These are phyloP conservation scores for Saprolegnia diclina DNA, from an alignment of 352 stramenopile species.

Conservation along the genomic window DNA sequence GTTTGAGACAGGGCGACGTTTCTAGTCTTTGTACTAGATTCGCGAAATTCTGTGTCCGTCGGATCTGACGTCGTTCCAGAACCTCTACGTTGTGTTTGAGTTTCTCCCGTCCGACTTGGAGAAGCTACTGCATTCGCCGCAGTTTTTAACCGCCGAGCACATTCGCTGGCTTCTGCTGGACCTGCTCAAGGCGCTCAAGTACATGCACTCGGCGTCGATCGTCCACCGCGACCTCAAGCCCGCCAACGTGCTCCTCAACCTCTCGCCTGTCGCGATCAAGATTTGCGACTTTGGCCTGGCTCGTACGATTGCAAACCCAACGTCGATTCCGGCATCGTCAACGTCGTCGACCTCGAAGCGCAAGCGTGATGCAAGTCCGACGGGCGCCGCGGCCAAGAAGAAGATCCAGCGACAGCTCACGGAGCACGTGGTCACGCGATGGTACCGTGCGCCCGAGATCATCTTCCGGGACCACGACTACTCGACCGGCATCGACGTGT, in stretches of 20 bases:
- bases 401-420: constrained; percentile 89
- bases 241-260: constrained; percentile 81
- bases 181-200: constrained; percentile 83
- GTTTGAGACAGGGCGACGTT: not conserved
- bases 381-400: constrained; percentile 39
- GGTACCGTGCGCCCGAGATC: constrained; percentile 93
- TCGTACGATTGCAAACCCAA: constrained; percentile 48
- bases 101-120: constrained; percentile 80
- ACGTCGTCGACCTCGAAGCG: constrained; percentile 44
- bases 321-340: constrained; percentile 42
- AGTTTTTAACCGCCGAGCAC: constrained; percentile 80
- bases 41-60: constrained; percentile 77
- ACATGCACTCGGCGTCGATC: constrained; percentile 86
- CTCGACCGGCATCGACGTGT: constrained; percentile 82
- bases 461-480: constrained; percentile 90
- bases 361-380: constrained; percentile 36
- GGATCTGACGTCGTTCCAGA: constrained; percentile 67
- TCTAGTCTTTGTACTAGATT: constrained; percentile 36
- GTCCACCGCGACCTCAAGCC: constrained; percentile 86
- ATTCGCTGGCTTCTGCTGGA: constrained; percentile 79
- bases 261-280: constrained; percentile 81
- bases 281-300: constrained; percentile 84
- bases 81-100: constrained; percentile 83
- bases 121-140: constrained; percentile 77
- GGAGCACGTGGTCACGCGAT: constrained; percentile 93